These are phyloP conservation scores for Epichloe coenophiala DNA, from an alignment of 2,329 filamentous ascomycete species.

Conservation along the genomic window DNA sequence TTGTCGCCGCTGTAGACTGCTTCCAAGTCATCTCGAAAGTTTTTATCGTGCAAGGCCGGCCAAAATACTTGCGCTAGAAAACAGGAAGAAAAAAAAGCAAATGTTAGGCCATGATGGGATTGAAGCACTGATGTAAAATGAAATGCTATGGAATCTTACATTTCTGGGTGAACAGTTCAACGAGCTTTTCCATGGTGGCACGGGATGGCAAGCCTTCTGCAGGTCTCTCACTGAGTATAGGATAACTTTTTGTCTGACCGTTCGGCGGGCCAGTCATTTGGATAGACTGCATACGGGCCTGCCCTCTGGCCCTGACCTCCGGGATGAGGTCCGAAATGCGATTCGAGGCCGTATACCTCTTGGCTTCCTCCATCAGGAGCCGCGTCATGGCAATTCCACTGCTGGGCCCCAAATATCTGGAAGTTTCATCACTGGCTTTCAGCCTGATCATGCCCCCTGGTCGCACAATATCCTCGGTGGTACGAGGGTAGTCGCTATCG, in stretches of 20 bases:
- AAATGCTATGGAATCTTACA: constrained; percentile 32
- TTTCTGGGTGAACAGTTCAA: constrained; percentile 78
- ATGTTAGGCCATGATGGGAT: not conserved
- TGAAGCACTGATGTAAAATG: not conserved
- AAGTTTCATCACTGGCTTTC: constrained; percentile 70
- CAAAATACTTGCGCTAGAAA: constrained; percentile 69
- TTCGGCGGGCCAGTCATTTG: constrained; percentile 35
- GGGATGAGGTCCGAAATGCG: constrained; percentile 88
- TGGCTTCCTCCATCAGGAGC: constrained; percentile 90
- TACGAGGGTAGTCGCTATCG: constrained; percentile 54
- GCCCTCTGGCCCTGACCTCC: constrained; percentile 47
- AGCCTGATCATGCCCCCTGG: constrained; percentile 77
- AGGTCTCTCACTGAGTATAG: constrained; percentile 74
- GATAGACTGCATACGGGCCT: constrained; percentile 44
- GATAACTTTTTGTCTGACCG: constrained; percentile 71
- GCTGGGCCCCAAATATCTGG: constrained; percentile 81
- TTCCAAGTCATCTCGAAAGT: constrained; percentile 62
- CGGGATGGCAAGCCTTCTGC: constrained; percentile 63
- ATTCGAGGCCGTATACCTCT: constrained; percentile 80
- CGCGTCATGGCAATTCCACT: constrained; percentile 93
- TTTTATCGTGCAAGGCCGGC: constrained; percentile 73
- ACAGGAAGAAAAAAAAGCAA: not conserved
- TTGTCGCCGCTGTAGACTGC: constrained; percentile 64
- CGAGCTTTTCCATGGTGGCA: constrained; percentile 60
- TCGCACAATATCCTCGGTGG: constrained; percentile 73